Conservation (phyloP, 2,329 filamentous ascomycete genomes). For the Neopestalotiopsis rosae region DNA sequence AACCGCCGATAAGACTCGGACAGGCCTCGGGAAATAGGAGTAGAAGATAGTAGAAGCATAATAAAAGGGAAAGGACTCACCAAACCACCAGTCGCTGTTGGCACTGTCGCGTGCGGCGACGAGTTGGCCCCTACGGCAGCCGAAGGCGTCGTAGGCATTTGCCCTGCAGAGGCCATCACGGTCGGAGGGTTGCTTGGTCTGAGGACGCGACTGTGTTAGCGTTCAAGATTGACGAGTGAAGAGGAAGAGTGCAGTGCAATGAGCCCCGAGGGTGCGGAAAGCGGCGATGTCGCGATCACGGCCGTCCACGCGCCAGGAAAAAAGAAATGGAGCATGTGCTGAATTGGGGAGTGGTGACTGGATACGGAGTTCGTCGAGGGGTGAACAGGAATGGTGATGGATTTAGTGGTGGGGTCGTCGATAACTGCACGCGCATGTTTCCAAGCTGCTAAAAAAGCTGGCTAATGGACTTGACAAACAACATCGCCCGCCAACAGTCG, state of each 20-base stretch:
- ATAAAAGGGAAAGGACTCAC: slow-evolving; percentile 13
- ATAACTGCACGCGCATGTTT: background rate
- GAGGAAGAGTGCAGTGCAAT: background rate
- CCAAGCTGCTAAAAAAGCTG: background rate
- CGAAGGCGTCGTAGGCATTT: background rate
- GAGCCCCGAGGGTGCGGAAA: background rate
- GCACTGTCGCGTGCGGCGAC: slow-evolving; percentile 18
- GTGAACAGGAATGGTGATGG: background rate
- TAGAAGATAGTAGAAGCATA: background rate
- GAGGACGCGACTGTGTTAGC: background rate
- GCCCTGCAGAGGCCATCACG: slow-evolving; percentile 17
- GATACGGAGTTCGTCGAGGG: background rate
- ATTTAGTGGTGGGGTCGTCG: background rate
- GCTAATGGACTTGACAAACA: background rate
- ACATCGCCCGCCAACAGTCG: background rate
- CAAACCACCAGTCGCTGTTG: slow-evolving; percentile 15
- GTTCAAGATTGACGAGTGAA: background rate
- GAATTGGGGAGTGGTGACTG: background rate
- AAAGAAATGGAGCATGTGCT: slow-evolving; percentile 2
- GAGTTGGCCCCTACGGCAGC: background rate
- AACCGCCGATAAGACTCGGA: slow-evolving; percentile 5
- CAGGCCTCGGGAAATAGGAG: background rate
- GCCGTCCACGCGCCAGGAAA: background rate
- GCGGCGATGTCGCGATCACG: background rate
- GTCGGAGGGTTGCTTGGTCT: slow-evolving; percentile 9